These are phyloP conservation scores for Xylaria intraflava DNA, from an alignment of 495 filamentous ascomycete genomes.

Conservation along the genomic window DNA sequence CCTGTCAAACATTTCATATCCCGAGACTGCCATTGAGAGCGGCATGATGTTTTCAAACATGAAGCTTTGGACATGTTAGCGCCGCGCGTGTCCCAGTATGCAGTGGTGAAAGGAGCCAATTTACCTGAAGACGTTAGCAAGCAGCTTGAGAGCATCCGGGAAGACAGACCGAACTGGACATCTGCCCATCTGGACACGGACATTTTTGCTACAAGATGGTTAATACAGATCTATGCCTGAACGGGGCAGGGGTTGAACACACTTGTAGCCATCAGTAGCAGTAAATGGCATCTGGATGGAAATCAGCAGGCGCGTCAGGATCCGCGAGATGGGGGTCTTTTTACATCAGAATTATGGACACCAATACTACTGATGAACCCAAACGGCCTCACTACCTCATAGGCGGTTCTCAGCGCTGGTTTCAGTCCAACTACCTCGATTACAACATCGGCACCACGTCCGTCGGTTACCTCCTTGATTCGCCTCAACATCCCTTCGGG, in stretches of 20 bases:
- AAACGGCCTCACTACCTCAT: conserved; percentile 81
- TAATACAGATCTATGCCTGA: conserved; percentile 1
- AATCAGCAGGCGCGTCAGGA: conserved; percentile 16
- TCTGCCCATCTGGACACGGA: conserved; percentile 86
- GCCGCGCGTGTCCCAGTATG: background rate
- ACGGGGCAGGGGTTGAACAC: conserved; percentile 9
- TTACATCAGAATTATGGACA: conserved; percentile 82
- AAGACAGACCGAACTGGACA: conserved; percentile 89
- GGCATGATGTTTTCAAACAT: conserved; percentile 95
- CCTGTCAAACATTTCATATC: conserved; percentile 84
- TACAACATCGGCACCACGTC: conserved; percentile 82
- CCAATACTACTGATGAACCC: conserved; percentile 84
- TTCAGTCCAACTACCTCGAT: conserved; percentile 89
- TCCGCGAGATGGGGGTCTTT: background rate
- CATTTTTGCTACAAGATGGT: conserved; percentile 57
- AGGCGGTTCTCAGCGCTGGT: conserved; percentile 73
- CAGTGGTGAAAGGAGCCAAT: conserved; percentile 23
- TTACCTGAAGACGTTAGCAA: conserved; percentile 72
- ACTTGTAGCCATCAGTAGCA: conserved; percentile 73
- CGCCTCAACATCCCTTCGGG: conserved; percentile 60
- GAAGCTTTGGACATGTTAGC: conserved; percentile 52
- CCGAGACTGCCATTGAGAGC: conserved; percentile 73
- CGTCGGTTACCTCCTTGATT: conserved; percentile 70
- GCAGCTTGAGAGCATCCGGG: conserved; percentile 63
- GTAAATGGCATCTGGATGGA: conserved; percentile 67